Evolutionary conservation across 257 asterid species (phyloP), one percentile per base, ranked within the genome.

Genomic region (Pogostemon cablin): DNA sequence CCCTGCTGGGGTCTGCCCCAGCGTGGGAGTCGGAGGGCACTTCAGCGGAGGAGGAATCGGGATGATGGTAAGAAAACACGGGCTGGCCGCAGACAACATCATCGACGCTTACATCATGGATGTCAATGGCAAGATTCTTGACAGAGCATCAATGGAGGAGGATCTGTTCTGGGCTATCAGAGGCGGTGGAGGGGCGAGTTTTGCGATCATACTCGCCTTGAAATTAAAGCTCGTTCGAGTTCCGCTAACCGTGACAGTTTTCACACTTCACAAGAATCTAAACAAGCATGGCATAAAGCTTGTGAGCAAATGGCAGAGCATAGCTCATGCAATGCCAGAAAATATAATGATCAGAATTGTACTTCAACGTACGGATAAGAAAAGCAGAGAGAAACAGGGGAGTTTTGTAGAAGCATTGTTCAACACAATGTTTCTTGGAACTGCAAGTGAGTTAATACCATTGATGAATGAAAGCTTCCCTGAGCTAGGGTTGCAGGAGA

Each of bases 171-270:
- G 92, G 92, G 92, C 90, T 0, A 80, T 88, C 8, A 59, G 91
- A 72, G 96, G 91, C 3, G 96, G 96, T 4, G 93, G 96, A 12
- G 96, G 81, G 2, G 87, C 81, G 8, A 86, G 96, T 58, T 84
- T 84, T 6, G 95, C 88, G 2, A 67, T 88, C 15, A 66, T 88
- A 35, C 41, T 88, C 2, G 77, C 88, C 2, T 86, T 86, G 87
- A 84, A 86, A 67, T 57, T 88, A 41, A 71, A 64, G 60, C 78
- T 88, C 25, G 84, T 86, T 9, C 68, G 72, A 0, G 82, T 85
- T 3, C 91, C 91, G 0, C 65, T 65, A 0, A 25, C 52, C 0
- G 88, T 85, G 11, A 85, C 96, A 0, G 85, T 79, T 3, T 86
- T 86, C 61, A 79, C 77, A 3, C 53, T 75, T 1, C 46, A 42